Evolutionary conservation across 148 eudicot species (phyloP).

Genomic region (Amaranthus palmeri): DNA sequence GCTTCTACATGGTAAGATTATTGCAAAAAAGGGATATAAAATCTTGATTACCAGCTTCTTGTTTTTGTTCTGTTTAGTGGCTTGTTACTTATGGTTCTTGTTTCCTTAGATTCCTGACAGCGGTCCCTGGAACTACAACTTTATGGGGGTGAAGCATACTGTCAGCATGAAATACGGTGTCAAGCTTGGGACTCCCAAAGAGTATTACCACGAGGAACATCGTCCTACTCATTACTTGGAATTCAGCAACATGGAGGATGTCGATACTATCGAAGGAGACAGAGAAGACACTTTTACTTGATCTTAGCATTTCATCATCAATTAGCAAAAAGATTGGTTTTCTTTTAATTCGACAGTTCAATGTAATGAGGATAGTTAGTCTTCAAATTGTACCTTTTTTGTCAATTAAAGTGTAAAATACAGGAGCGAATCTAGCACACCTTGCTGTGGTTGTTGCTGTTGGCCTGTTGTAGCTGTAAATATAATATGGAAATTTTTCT

Average conservation of each 20-base stretch:
- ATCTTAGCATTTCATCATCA: background rate
- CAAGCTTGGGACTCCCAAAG: conserved; percentile 84
- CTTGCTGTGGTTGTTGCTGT: conserved; percentile 3
- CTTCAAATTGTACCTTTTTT: background rate
- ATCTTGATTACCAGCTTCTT: background rate
- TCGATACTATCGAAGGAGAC: conserved; percentile 72
- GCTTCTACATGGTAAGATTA: conserved; percentile 87
- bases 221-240: conserved; percentile 91
- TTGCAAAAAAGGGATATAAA: too few species aligned
- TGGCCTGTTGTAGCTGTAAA: conserved; percentile 2
- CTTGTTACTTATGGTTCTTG: background rate
- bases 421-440: background rate
- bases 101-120: conserved; percentile 65
- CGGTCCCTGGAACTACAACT: conserved; percentile 97
- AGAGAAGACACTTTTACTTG: conserved; percentile 79
- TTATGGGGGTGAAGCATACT: conserved; percentile 95
- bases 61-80: background rate
- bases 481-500: conserved; percentile 5
- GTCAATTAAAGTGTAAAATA: conserved; percentile 10
- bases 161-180: conserved; percentile 82
- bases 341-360: background rate
- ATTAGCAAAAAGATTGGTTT: background rate
- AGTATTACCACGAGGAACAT: conserved; percentile 90
- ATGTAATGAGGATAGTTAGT: background rate
- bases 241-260: conserved; percentile 88